Evolutionary conservation across 106 monocot genomes (phyloP).

Genomic region (Allium fistulosum): DNA sequence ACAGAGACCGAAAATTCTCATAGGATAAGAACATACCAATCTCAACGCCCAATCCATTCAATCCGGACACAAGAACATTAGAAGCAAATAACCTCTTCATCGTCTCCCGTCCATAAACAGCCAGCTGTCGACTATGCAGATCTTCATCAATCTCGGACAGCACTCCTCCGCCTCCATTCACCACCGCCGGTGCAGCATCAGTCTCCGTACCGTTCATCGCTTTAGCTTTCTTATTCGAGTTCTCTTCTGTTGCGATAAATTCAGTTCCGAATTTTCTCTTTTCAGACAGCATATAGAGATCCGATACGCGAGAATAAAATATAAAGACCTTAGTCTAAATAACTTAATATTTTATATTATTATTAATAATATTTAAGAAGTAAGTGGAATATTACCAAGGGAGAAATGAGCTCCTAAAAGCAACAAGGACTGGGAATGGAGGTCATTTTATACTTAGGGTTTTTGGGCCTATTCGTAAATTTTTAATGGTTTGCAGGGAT

Average conservation of each 20-base stretch:
- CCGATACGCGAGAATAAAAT: conserved; percentile 15
- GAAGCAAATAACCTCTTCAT: conserved; percentile 66
- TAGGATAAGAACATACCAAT: conserved; percentile 33
- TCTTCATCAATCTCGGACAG: conserved; percentile 73
- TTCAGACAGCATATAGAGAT: conserved; percentile 69
- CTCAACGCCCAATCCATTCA: conserved; percentile 73
- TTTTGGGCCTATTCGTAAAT: no score
- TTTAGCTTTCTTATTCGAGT: conserved; percentile 26
- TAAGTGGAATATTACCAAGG: no score
- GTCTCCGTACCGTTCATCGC: conserved; percentile 25
- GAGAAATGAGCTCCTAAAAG: no score
- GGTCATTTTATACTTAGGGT: no score
- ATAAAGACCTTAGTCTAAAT: not conserved
- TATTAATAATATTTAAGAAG: no score
- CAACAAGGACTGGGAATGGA: no score
- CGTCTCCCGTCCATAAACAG: conserved; percentile 78
- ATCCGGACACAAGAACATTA: conserved; percentile 66
- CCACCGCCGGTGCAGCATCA: conserved; percentile 21
- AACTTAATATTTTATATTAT: no score
- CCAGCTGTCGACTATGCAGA: conserved; percentile 80
- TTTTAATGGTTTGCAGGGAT: no score
- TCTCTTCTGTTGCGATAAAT: conserved; percentile 8
- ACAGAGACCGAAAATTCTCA: not conserved
- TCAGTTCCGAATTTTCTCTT: conserved; percentile 38
- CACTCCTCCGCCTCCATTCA: conserved; percentile 2